These are phyloP conservation scores for Phytophthora constricta DNA, from an alignment of 352 stramenopile species.

Conservation along the genomic window DNA sequence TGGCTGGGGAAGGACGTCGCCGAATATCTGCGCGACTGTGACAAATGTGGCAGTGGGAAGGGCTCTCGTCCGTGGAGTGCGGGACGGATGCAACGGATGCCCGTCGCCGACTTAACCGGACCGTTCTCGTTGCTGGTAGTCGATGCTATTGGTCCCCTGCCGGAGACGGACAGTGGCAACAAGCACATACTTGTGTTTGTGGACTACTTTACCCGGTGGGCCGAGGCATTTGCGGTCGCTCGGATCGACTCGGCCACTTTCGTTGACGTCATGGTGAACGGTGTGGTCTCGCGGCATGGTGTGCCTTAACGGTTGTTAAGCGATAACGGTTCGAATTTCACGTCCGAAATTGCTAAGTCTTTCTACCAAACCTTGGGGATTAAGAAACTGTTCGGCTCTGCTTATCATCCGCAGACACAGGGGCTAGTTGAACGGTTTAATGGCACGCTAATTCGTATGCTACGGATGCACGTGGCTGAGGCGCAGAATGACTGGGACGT, in stretches of 20 bases:
- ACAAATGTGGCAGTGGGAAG: neutral
- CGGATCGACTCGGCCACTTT: neutral
- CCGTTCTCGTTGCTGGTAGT: conserved; percentile 1
- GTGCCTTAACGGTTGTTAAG: conserved; percentile 5
- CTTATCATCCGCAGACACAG: conserved; percentile 10
- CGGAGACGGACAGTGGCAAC: neutral
- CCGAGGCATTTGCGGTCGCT: neutral
- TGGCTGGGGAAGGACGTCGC: conserved; percentile 1
- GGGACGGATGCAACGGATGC: conserved; percentile 11
- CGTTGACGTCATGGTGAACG: neutral
- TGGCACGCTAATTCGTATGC: conserved; percentile 5
- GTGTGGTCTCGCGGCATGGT: conserved; percentile 1
- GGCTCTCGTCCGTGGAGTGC: conserved; percentile 1
- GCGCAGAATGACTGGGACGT: neutral
- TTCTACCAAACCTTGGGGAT: conserved; percentile 7
- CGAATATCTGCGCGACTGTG: neutral
- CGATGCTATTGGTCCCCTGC: neutral
- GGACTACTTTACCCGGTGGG: neutral
- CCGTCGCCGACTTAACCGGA: neutral
- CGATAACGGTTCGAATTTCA: conserved; percentile 12
- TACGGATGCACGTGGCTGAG: neutral
- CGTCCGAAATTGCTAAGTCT: conserved; percentile 2
- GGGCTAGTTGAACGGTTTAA: conserved; percentile 9
- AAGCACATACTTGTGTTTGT: neutral
- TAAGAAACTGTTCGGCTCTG: conserved; percentile 9